phyloP scores from a whole-genome alignment of 2,329 filamentous ascomycete genomes.

The Cercospora canescens region DNA sequence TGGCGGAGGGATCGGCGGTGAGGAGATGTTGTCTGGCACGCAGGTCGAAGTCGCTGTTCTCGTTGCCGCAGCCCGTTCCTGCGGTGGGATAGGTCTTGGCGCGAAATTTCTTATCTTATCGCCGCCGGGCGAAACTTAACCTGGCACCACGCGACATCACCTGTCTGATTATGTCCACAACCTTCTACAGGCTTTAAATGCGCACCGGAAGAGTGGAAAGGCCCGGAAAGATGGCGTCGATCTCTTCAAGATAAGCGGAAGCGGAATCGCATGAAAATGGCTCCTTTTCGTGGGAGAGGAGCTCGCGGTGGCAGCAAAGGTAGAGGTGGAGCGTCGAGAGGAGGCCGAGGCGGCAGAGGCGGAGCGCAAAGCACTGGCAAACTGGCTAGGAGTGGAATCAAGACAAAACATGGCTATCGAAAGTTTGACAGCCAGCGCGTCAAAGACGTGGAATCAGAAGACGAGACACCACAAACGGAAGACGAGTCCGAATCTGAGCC shows the following conservation, averaged over 20 bases:
- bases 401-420: slow-evolving; percentile 34
- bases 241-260: background rate
- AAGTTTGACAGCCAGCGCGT: slow-evolving; percentile 38
- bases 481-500: slow-evolving; percentile 29
- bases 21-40: slow-evolving; percentile 3
- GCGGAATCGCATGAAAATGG: slow-evolving; percentile 19
- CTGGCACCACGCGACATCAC: background rate
- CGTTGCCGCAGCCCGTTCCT: slow-evolving; percentile 3
- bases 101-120: slow-evolving; percentile 7
- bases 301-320: slow-evolving; percentile 30
- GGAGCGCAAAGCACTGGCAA: slow-evolving; percentile 23
- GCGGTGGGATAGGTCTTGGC: slow-evolving; percentile 3
- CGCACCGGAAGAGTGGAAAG: background rate
- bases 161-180: background rate
- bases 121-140: background rate
- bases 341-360: slow-evolving; percentile 27
- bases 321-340: slow-evolving; percentile 33
- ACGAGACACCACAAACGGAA: slow-evolving; percentile 20
- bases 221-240: background rate
- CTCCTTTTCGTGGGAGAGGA: slow-evolving; percentile 33
- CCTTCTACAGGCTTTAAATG: background rate
- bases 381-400: slow-evolving; percentile 35
- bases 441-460: slow-evolving; percentile 33
- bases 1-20: slow-evolving; percentile 6
- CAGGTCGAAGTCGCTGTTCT: slow-evolving; percentile 4